Evolutionary conservation across 2,329 filamentous ascomycete species (phyloP), one percentile per base, ranked within the genome.

Genomic region (Pseudopithomyces maydicus): DNA sequence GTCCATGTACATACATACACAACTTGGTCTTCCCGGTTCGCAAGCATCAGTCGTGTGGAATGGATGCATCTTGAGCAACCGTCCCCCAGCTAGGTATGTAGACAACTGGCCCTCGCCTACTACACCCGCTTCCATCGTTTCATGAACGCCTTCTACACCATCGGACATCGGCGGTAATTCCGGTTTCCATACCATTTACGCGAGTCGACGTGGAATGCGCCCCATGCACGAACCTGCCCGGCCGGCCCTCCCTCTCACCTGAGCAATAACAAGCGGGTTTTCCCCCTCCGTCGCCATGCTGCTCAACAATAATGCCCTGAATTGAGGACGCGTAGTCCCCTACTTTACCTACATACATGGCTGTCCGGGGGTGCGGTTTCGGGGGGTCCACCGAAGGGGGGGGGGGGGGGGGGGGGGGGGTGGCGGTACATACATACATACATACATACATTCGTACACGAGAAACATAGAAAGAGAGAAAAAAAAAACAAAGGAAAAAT

Each of bases 301-400:
- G 11, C 35, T 38, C 50, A 38, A 46, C 50, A 53, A 46, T 44
- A 46, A 29, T 41, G 35, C 49, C n/a, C 58, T 36, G 58, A 66
- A 64, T 55, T 62, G 56, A 50, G 65, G 65, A 65, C 67, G 67
- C 65, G 67, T 68, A 68, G 14, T 51, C 48, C 35, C n/a, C 48
- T 42, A 26, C 48, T 39, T 52, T 45, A 19, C n/a, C n/a, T n/a
- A n/a, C n/a, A n/a, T n/a, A n/a, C 44, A 45, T 54, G 44, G 23
- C 22, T 22, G 35, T 11, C 8, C 52, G 45, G 54, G 19, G 39
- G 2, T 45, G 45, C 43, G 26, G n/a, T n/a, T n/a, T n/a, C n/a
- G n/a, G n/a, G n/a, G n/a, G n/a, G n/a, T n/a, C n/a, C n/a, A n/a
- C n/a, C n/a, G n/a, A n/a, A n/a, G n/a, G n/a, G n/a, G n/a, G n/a